Base-by-base conservation (phyloP, 305 asterid species). In the Euphrasia arctica region DNA sequence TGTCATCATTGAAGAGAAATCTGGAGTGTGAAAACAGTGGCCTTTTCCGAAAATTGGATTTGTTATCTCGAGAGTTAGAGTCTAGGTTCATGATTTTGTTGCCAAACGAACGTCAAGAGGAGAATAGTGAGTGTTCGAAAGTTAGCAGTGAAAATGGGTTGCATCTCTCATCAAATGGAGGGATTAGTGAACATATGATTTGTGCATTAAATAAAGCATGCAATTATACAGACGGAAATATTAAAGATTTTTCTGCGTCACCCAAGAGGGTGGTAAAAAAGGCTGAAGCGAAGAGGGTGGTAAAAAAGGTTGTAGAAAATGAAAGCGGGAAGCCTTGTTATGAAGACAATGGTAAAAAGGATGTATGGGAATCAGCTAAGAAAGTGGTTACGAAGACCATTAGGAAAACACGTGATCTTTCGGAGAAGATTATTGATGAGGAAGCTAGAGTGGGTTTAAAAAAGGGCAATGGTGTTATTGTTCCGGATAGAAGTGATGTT, bases 41-140 rank as follows among this genome's bases (percentile, higher is more conserved):
- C 2, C 57, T 80, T 57, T 58, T 78, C 64, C 43, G 58, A 32
- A 78, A 75, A 56, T 65, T 87, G 78, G 91, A 89, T 71, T 50
- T 67, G 11, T 63, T 81, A 70, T 75, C 72, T 15, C 75, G 49
- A 52, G 83, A 80, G 64, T 67, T 84, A 64, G 77, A 78, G 66
- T 32, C 60, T 25, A 73, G 69, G 70, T 71, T 63, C 60, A 57
- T 72, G 31, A 74, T 62, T 49, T 51, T 43, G 51, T 60, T 14
- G 34, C 22, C 31, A 6, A 47, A 50, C 55, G 54, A 64, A 27
- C 29, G 28, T 48, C 41, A 29, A 41, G 71, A 51, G 54, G 55
- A 27, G 9, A 63, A 56, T 7, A 43, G 45, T n/a, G 55, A 61
- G 43, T 39, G 36, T 62, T 63, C 14, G 55, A 45, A 70, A 54